These are phyloP conservation scores for Teratosphaeria gauchensis DNA, from an alignment of 2,329 filamentous ascomycete genomes.

Conservation along the genomic window DNA sequence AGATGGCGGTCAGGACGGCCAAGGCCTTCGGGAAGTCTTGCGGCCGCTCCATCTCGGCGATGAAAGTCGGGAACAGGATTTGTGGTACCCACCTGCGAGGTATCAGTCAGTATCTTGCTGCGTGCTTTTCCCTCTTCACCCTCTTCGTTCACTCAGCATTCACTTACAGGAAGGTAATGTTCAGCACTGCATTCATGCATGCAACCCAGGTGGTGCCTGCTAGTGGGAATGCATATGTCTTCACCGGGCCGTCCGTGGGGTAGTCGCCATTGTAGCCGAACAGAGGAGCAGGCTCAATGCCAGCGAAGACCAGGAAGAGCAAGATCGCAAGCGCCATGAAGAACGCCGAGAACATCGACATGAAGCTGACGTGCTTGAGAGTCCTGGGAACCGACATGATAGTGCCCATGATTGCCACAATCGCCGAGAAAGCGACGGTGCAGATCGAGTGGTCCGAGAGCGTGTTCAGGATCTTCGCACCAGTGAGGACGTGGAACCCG, in stretches of 20 bases:
- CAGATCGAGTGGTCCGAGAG: slow-evolving; percentile 40
- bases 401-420: slow-evolving; percentile 38
- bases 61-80: slow-evolving; percentile 44
- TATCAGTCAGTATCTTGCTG: not conserved
- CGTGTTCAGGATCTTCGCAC: slow-evolving; percentile 40
- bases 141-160: slow-evolving; percentile 8
- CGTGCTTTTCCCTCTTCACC: not conserved
- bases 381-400: slow-evolving; percentile 38
- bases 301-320: slow-evolving; percentile 41
- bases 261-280: slow-evolving; percentile 40
- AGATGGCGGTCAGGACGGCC: slow-evolving; percentile 37
- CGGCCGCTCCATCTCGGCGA: slow-evolving; percentile 41
- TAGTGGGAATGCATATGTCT: slow-evolving; percentile 40
- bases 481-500: slow-evolving; percentile 42
- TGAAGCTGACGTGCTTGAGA: slow-evolving; percentile 40
- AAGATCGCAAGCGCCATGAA: slow-evolving; percentile 42
- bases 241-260: slow-evolving; percentile 34
- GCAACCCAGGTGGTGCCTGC: slow-evolving; percentile 38
- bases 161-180: slow-evolving; percentile 25
- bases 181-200: slow-evolving; percentile 42
- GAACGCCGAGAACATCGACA: slow-evolving; percentile 41
- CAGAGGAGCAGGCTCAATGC: slow-evolving; percentile 35
- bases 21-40: slow-evolving; percentile 44
- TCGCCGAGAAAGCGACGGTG: slow-evolving; percentile 41
- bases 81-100: slow-evolving; percentile 36